Evolutionary conservation across 225 moss, liverwort and hornwort genomes (phyloP), one percentile per base, ranked within the genome.

Genomic region (Bryum argenteum): DNA sequence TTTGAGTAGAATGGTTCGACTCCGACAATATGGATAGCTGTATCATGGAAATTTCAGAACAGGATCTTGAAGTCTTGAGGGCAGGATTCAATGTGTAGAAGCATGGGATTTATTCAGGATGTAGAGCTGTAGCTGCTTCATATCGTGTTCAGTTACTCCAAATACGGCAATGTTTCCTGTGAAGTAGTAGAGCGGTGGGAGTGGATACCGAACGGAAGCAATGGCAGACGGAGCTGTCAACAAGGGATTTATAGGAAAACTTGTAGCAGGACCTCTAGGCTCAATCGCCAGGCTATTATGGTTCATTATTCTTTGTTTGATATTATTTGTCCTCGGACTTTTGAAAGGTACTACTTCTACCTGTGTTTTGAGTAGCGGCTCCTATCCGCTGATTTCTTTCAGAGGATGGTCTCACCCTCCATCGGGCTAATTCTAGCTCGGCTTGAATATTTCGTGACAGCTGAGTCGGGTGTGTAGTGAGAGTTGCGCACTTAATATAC

Each of bases 251-350:
- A 9, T 70, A 10, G 38, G 17, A 58, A 56, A 67, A 66, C 8
- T 77, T 20, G 74, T 60, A 57, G 75, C 74, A 21, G 86, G 86
- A 56, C 78, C 78, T 8, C 18, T 86, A 22, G 83, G 83, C 47
- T 8, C 53, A 58, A 17, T 83, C 62, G 80, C 37, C 41, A 78
- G 76, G 58, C 70, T 81, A 21, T 38, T 81, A 58, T 80, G 86
- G 83, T 87, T 87, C 71, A n/a, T 87, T 51, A 6, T 74, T 42
- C 61, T 87, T n/a, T 81, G 75, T 57, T 71, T 84, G 20, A 42
- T 79, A 24, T 65, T 84, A 48, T 77, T 87, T 71, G 44, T 69
- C 55, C 70, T 84, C 67, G 87, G 87, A 59, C 16, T 87, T 37
- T 3, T 87, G 70, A 87, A 87, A 87, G 87, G 87, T 84, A 70